Base-by-base conservation (phyloP, 139 green algal genomes). In the Micromonas pusilla region DNA sequence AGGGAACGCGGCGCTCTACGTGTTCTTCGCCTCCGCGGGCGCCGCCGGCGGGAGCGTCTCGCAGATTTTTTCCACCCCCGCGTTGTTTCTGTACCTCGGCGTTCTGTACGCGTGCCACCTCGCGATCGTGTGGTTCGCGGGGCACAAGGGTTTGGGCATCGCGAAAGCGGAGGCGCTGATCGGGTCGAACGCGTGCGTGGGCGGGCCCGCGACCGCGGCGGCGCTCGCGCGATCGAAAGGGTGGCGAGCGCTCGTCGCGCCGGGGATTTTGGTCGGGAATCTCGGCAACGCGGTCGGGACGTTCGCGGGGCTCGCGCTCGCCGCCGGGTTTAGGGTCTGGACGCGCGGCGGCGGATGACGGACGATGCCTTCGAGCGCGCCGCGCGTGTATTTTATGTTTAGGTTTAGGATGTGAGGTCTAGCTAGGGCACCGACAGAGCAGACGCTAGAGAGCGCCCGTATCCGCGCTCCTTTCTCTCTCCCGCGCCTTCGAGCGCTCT, bases 21-120 rank as follows among this genome's bases (percentile, higher is more conserved):
- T 82, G 23, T 83, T 79, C 72, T 83, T 83, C 28, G 79, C 70
- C 33, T 72, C 62, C 33, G 79, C 79, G 25, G 79, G 79, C 23
- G 68, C 64, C 19, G 32, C 39, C 1, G 31, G 57, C 64, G 78
- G 32, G 28, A 37, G 9, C 30, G 3, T 82, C 33, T 16, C 68
- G 53, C 23, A 5, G 52, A 36, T 80, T 4, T 57, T 30, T 23
- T 26, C 33, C 28, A 52, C n/a, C n/a, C 21, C 23, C 9, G 3
- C 67, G 3, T 23, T 73, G 36, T 78, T 76, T 3, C n/a, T 36
- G 53, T 78, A 53, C 30, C 39, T 72, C 52, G 36, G 33, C 4
- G 28, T 79, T 4, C 36, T 83, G 19, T 83, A 80, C 57, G 79
- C 26, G 5, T 6, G 39, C 0, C 79, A 83, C 39, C 9, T 71